Conservation (phyloP, 352 stramenopile species). For the Globisporangium cylindrosporum region DNA sequence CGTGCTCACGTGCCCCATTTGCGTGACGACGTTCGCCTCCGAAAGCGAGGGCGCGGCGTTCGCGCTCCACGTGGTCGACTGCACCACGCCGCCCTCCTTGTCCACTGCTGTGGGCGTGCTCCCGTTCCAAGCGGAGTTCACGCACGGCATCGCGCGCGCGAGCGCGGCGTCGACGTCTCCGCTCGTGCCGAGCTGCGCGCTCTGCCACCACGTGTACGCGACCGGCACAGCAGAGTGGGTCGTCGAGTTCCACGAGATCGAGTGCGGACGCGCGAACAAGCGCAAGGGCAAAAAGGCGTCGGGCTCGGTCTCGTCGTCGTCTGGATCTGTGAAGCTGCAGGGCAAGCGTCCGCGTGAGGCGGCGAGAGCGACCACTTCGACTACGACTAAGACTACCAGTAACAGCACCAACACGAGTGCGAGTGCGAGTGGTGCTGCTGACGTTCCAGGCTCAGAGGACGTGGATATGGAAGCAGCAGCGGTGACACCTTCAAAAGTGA, state of each 20-base stretch:
- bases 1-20: constrained; percentile 41
- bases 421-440: neutral
- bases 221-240: constrained; percentile 41
- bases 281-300: neutral
- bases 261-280: constrained; percentile 70
- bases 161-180: constrained; percentile 13
- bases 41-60: constrained; percentile 27
- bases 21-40: constrained; percentile 29
- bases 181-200: constrained; percentile 35
- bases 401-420: too few species aligned
- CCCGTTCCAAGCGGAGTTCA: constrained; percentile 3
- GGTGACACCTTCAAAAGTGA: constrained; percentile 8
- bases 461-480: neutral
- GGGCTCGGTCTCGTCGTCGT: neutral
- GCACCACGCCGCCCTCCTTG: constrained; percentile 20
- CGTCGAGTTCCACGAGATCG: constrained; percentile 74
- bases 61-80: constrained; percentile 55
- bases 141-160: constrained; percentile 6
- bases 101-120: neutral
- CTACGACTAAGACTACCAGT: neutral
- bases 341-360: constrained; percentile 35
- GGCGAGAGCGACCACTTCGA: neutral
- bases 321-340: constrained; percentile 10
- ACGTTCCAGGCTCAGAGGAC: neutral
- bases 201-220: constrained; percentile 66